Base-by-base conservation (phyloP, 2,329 filamentous ascomycete species). In the Didymellaceae sp. region DNA sequence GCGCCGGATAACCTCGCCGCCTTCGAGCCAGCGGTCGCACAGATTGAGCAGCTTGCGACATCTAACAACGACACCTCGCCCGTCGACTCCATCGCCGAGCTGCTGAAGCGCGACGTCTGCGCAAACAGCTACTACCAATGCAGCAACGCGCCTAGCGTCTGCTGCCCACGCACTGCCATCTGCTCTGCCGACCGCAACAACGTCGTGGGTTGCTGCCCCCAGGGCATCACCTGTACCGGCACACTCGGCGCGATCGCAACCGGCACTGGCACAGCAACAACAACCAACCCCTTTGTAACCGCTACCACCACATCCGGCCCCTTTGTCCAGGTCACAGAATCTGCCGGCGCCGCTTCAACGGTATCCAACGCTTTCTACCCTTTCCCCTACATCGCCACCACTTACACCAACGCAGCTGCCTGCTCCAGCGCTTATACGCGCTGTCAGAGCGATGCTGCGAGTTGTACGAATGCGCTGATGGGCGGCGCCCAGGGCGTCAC, bases 161-260 rank as follows among this genome's bases (percentile, higher is more conserved):
- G 84, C 75, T 87, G 84, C 68, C 73, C 73, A 25, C 70, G 73
- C 31, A 76, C 74, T 39, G 78, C 81, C 17, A 74, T 77, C 48
- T 87, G 84, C 72, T 78, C 80, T 32, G 76, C 78, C 41, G 84
- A 87, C 68, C 70, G 71, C 31, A 80, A 77, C 28, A 77, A 82
- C 45, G 76, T 85, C 54, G 79, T 86, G 45, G 84, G 83, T 18
- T 87, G 84, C 75, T 87, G 84, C 70, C 83, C 83, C 0, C 75
- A 71, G 20, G 78, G 80, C 41, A 80, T 80, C 11, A 78, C 74
- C 21, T 87, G 84, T 62, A 86, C 83, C 0, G 84, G 84, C 2
- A 78, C 75, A 7, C 75, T 86, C 25, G 61, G 48, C 20, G 46
- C 58, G n/a, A 35, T 37, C 11, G 38, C 42, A 4, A 31, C 52